These are phyloP conservation scores for Saccharomyces jurei DNA, from an alignment of 805 yeast genomes.

Conservation along the genomic window DNA sequence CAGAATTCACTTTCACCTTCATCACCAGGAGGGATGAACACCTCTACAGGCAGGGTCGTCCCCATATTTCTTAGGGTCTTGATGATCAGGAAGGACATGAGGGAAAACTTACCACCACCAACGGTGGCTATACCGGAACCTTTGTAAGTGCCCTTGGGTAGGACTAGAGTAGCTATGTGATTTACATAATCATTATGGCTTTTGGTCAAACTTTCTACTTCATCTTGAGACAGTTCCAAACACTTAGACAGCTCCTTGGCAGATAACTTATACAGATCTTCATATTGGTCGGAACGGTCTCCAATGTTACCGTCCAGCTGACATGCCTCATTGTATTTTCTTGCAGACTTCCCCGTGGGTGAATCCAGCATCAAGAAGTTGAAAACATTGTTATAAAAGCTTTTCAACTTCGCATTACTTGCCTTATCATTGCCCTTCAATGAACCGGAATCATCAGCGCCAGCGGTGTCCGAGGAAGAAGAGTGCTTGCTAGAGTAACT, in stretches of 20 bases:
- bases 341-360: slow-evolving; percentile 19
- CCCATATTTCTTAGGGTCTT: slow-evolving; percentile 46
- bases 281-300: slow-evolving; percentile 15
- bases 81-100: slow-evolving; percentile 60
- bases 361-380: slow-evolving; percentile 17
- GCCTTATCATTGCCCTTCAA: not conserved
- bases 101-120: slow-evolving; percentile 74
- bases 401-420: slow-evolving; percentile 8
- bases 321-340: slow-evolving; percentile 13
- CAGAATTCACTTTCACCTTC: slow-evolving; percentile 58
- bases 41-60: slow-evolving; percentile 70
- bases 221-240: slow-evolving; percentile 16
- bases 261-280: slow-evolving; percentile 17
- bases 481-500: not conserved
- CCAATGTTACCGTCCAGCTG: slow-evolving; percentile 19
- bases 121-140: slow-evolving; percentile 44
- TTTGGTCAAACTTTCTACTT: slow-evolving; percentile 10
- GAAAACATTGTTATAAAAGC: slow-evolving; percentile 23
- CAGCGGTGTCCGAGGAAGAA: not conserved
- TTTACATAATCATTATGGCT: slow-evolving; percentile 17
- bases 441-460: not conserved
- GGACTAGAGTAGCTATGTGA: slow-evolving; percentile 6
- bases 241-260: slow-evolving; percentile 17
- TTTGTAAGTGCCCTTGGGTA: slow-evolving; percentile 33
- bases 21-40: slow-evolving; percentile 55